These are phyloP conservation scores for Linnemannia hyalina DNA, from an alignment of 192 early-diverging fungal species.

Conservation along the genomic window DNA sequence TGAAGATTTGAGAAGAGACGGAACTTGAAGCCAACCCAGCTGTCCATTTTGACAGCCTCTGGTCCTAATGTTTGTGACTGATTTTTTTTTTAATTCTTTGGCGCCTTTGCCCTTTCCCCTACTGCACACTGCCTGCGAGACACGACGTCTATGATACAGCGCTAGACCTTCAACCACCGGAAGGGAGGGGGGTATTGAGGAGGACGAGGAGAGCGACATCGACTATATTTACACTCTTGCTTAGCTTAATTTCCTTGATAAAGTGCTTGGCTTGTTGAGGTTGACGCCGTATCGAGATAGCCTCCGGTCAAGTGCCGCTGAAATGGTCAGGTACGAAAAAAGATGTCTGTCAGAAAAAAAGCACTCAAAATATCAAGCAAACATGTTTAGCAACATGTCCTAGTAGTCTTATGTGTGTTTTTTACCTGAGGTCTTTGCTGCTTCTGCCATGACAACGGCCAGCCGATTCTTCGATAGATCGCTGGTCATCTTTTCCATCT, in stretches of 20 bases:
- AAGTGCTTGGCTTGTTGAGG: constrained; percentile 17
- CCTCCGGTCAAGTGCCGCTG: constrained; percentile 32
- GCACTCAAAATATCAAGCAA: neutral
- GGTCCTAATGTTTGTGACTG: neutral
- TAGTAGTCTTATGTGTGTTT: neutral
- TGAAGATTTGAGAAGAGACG: constrained; percentile 26
- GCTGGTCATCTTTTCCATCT: constrained; percentile 31
- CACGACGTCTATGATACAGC: neutral
- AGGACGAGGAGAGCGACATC: neutral
- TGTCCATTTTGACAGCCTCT: neutral
- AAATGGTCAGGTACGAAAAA: neutral
- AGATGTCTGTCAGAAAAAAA: neutral
- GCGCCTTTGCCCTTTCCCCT: neutral
- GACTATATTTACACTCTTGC: neutral
- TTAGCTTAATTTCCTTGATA: neutral
- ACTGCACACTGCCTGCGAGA: neutral
- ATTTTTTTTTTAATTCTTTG: neutral
- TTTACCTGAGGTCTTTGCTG: constrained; percentile 30
- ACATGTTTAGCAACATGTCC: neutral
- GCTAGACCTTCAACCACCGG: neutral
- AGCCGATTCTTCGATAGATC: constrained; percentile 28
- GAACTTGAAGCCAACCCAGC: constrained; percentile 12
- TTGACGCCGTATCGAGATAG: constrained; percentile 44
- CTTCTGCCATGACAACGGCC: constrained; percentile 31
- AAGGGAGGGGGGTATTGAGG: neutral